phyloP scores from a whole-genome alignment of 164 flowering plant species.

The Vitis rupestris region DNA sequence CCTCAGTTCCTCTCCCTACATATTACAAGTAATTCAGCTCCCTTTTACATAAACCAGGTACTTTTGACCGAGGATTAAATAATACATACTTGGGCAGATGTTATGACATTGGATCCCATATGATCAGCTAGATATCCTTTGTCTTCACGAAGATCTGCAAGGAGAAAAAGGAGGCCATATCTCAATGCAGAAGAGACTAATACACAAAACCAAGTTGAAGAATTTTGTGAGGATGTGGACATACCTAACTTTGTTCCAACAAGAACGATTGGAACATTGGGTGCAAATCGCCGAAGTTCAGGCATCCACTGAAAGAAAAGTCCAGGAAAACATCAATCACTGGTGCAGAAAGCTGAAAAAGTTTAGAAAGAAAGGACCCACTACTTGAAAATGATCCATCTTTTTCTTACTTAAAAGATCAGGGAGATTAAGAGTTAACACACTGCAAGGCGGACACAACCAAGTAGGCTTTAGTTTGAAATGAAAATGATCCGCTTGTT shows the following conservation, averaged over 20 bases:
- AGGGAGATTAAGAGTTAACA: too few species aligned
- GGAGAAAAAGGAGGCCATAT: neutral
- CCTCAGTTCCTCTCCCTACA: slow-evolving; percentile 92
- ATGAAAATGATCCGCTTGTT: slow-evolving; percentile 19
- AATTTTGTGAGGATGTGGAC: neutral
- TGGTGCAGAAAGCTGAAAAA: neutral
- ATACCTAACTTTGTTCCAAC: slow-evolving; percentile 96
- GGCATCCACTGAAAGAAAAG: slow-evolving; percentile 88
- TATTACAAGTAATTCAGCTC: slow-evolving; percentile 5
- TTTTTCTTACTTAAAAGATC: too few species aligned
- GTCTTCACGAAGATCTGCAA: slow-evolving; percentile 85
- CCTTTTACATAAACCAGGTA: neutral
- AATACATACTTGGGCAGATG: slow-evolving; percentile 69
- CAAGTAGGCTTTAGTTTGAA: slow-evolving; percentile 6
- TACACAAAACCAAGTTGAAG: neutral
- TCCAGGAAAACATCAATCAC: neutral
- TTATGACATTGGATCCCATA: slow-evolving; percentile 58
- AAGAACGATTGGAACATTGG: slow-evolving; percentile 92
- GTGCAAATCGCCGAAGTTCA: slow-evolving; percentile 93
- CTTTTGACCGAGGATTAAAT: too few species aligned
- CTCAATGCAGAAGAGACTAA: neutral
- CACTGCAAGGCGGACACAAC: slow-evolving; percentile 9
- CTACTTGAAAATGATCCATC: neutral
- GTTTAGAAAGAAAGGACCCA: neutral
- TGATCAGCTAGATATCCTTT: slow-evolving; percentile 77